phyloP scores from a whole-genome alignment of 75 land plant genomes.

The Pseudotsuga menziesii region DNA sequence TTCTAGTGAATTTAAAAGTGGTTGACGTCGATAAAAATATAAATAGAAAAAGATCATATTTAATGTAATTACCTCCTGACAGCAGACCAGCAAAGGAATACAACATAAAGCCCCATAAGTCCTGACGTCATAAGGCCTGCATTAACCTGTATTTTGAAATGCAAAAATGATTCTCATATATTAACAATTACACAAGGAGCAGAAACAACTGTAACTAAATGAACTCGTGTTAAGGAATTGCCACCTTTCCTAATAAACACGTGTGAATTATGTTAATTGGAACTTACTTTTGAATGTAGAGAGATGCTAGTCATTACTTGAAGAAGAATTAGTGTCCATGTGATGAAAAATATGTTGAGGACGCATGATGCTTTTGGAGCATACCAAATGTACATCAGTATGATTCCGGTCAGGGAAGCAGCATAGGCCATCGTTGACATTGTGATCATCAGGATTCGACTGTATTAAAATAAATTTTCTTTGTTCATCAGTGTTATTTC shows the following conservation, averaged over 20 bases:
- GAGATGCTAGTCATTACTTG: constrained; percentile 72
- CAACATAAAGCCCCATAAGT: constrained; percentile 80
- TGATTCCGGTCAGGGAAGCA: constrained; percentile 52
- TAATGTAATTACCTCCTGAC: constrained; percentile 60
- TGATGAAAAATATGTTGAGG: constrained; percentile 85
- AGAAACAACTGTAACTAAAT: not conserved
- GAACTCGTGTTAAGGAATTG: not conserved
- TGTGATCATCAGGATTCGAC: constrained; percentile 50
- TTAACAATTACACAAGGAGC: not conserved
- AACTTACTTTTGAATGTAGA: constrained; percentile 71
- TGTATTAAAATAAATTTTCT: constrained; percentile 29
- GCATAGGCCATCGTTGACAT: constrained; percentile 44
- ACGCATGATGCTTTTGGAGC: constrained; percentile 63
- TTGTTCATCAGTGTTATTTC: not conserved
- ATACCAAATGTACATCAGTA: constrained; percentile 88
- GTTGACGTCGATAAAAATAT: not conserved
- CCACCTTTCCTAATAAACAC: not conserved
- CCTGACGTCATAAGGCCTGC: constrained; percentile 83
- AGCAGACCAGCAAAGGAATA: constrained; percentile 95
- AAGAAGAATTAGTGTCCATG: constrained; percentile 70
- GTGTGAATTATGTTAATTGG: constrained; percentile 11
- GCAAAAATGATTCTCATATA: not conserved
- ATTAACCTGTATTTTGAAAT: constrained; percentile 55
- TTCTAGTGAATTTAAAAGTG: not conserved
- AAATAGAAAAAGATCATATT: not conserved